These are phyloP conservation scores for Nicotiana obtusifolia DNA, from an alignment of 257 asterid genomes.

Conservation along the genomic window DNA sequence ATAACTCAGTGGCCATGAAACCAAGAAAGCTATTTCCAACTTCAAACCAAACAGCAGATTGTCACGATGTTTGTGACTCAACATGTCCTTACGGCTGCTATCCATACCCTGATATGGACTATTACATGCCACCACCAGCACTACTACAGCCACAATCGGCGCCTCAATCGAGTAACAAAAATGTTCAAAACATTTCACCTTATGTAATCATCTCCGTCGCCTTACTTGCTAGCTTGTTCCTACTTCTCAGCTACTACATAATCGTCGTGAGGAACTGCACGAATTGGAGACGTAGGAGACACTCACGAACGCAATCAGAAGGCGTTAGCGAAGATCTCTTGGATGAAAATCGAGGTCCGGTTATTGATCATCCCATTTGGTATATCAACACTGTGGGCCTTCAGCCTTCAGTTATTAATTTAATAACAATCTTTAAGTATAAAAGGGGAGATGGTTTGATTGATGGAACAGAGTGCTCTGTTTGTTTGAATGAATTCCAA, in stretches of 20 bases:
- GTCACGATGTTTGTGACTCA: conserved; percentile 6
- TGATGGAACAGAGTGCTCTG: conserved; percentile 17
- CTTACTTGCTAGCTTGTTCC: background rate
- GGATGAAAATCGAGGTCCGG: background rate
- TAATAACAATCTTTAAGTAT: conserved; percentile 10
- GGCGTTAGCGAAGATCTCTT: background rate
- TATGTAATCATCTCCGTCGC: background rate
- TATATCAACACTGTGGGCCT: conserved; percentile 9
- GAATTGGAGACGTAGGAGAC: conserved; percentile 8
- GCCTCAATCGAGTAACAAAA: background rate
- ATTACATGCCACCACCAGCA: background rate
- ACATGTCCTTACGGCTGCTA: conserved; percentile 4
- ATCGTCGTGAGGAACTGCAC: conserved; percentile 11
- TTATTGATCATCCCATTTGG: conserved; percentile 8
- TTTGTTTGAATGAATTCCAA: conserved; percentile 15
- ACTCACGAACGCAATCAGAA: background rate
- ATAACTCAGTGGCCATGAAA: background rate
- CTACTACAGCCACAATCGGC: background rate
- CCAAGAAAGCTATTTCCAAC: conserved; percentile 1
- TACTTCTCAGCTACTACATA: conserved; percentile 8
- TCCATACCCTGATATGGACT: background rate
- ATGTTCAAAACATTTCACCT: background rate
- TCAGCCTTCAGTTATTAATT: background rate
- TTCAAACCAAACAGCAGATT: background rate
- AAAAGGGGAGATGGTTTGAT: conserved; percentile 6